These are phyloP conservation scores for Starmerella khaoyaiensis DNA, from an alignment of 805 yeast genomes.

Conservation along the genomic window DNA sequence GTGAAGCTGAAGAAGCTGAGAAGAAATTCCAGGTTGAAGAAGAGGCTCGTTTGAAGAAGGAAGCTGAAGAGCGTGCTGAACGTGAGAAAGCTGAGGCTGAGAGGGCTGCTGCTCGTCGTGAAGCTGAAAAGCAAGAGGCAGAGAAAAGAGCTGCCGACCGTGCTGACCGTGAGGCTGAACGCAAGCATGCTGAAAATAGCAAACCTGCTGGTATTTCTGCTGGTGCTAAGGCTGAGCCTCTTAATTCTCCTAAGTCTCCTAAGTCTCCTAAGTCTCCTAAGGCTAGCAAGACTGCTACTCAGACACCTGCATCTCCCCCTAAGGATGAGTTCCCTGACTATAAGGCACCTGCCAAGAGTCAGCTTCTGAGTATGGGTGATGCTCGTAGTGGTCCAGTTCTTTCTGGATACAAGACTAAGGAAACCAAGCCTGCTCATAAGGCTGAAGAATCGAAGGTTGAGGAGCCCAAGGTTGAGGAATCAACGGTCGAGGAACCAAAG, in stretches of 20 bases:
- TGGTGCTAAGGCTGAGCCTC: constrained; percentile 8
- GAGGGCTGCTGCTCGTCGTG: constrained; percentile 12
- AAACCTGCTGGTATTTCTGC: constrained; percentile 11
- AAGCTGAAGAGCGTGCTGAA: constrained; percentile 19
- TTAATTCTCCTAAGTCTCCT: constrained; percentile 2
- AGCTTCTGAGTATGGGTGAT: constrained; percentile 18
- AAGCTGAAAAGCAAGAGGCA: constrained; percentile 12
- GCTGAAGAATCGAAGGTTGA: constrained; percentile 8
- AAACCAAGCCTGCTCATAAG: constrained; percentile 1
- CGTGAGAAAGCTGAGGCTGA: constrained; percentile 15
- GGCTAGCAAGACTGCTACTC: not conserved
- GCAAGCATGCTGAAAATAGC: constrained; percentile 12
- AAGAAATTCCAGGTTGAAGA: constrained; percentile 18
- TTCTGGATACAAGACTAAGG: constrained; percentile 11
- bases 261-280: constrained; percentile 1
- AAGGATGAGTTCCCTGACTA: constrained; percentile 29
- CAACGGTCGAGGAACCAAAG: constrained; percentile 3
- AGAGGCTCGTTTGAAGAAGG: constrained; percentile 17
- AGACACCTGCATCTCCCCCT: constrained; percentile 10
- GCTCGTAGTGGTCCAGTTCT: constrained; percentile 15
- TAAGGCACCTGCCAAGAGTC: constrained; percentile 46
- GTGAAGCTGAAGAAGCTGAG: constrained; percentile 21
- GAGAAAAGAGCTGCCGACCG: constrained; percentile 1
- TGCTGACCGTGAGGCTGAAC: too few relatives aligned
- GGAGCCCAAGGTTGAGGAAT: constrained; percentile 8